phyloP scores from a whole-genome alignment of 495 filamentous ascomycete genomes.

The Pyrenula aspistea region DNA sequence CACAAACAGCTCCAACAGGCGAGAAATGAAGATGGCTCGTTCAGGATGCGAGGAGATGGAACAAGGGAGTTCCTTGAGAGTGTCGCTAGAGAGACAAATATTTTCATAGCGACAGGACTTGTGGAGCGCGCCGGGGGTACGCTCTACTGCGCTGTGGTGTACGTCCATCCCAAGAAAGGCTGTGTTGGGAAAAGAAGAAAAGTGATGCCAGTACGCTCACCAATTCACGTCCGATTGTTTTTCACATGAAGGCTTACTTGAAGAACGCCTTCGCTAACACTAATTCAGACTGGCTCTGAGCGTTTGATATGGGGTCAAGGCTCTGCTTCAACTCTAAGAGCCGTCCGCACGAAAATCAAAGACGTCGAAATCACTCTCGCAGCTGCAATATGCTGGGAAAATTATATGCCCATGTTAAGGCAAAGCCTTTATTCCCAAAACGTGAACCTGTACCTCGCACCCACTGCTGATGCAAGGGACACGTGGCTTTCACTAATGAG shows the following conservation, averaged over 20 bases:
- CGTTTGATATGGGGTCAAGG: conserved; percentile 86
- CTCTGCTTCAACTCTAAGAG: conserved; percentile 65
- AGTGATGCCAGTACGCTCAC: conserved; percentile 67
- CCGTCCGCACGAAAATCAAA: conserved; percentile 67
- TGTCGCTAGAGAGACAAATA: conserved; percentile 58
- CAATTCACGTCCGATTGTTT: conserved; percentile 1
- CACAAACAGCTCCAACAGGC: conserved; percentile 43
- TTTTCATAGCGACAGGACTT: conserved; percentile 69
- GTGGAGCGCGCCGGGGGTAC: conserved; percentile 73
- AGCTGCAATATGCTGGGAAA: conserved; percentile 94
- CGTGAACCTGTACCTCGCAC: conserved; percentile 85
- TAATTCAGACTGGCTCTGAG: conserved; percentile 58
- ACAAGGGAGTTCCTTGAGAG: conserved; percentile 70
- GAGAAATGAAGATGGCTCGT: conserved; percentile 21
- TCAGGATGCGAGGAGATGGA: conserved; percentile 58
- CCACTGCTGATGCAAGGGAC: conserved; percentile 77
- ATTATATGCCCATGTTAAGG: conserved; percentile 83
- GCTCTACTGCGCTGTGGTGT: conserved; percentile 74
- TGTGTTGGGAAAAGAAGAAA: conserved; percentile 81
- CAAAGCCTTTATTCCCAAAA: conserved; percentile 79
- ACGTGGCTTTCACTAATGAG: conserved; percentile 76
- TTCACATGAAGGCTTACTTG: conserved; percentile 2
- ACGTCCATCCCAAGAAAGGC: conserved; percentile 64
- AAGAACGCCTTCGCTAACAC: conserved; percentile 1
- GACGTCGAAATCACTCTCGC: conserved; percentile 68